phyloP scores from a whole-genome alignment of 257 asterid genomes.

The Solanum piurae region DNA sequence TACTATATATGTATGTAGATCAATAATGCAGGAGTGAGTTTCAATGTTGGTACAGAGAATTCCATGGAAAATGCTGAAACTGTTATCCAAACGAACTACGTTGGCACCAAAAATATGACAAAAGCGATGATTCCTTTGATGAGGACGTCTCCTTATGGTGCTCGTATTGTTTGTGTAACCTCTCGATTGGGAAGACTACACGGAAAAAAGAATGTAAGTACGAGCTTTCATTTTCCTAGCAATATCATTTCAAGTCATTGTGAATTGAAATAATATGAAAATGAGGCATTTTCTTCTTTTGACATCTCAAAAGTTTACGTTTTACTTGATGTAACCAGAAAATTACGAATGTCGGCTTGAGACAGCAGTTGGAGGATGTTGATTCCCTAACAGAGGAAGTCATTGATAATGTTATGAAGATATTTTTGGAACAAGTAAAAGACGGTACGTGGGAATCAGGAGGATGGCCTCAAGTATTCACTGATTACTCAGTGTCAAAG shows the following conservation, averaged over 20 bases:
- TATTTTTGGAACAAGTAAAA: conserved; percentile 56
- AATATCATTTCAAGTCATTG: no score
- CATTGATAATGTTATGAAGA: conserved; percentile 37
- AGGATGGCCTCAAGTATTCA: conserved; percentile 80
- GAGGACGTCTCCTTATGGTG: background rate
- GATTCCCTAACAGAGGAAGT: conserved; percentile 53
- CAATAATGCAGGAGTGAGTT: background rate
- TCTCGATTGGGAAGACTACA: background rate
- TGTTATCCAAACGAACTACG: background rate
- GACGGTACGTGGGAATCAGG: conserved; percentile 66
- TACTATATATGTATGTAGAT: background rate
- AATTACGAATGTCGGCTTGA: conserved; percentile 44
- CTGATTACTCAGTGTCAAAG: conserved; percentile 80
- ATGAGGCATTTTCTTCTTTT: background rate
- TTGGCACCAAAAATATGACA: background rate
- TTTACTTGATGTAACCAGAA: conserved; percentile 25
- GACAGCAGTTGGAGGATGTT: conserved; percentile 46
- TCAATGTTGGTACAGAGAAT: background rate
- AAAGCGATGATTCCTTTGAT: background rate
- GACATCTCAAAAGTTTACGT: background rate
- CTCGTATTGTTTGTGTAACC: background rate
- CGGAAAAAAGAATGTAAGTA: background rate
- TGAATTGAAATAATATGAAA: no score
- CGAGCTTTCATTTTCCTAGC: background rate
- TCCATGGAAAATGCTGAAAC: background rate